A percentile compares a stretch with the other conserved stretches of the same genome.
Evolutionary conservation across 2,329 filamentous ascomycete genomes (phyloP).

Genomic region (Parastagonospora avenae): DNA sequence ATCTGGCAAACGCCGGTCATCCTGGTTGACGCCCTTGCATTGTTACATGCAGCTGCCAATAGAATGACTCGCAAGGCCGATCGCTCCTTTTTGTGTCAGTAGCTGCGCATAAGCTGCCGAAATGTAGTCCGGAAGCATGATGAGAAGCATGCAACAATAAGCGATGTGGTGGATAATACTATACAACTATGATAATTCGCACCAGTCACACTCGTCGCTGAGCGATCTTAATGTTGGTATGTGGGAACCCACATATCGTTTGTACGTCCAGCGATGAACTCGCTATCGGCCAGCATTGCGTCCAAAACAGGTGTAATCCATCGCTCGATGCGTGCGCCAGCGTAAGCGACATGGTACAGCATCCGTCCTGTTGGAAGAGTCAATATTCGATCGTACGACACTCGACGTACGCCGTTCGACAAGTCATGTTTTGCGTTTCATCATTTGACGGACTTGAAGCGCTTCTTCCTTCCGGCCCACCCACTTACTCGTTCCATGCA

Average conservation of each 20-base stretch:
- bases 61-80: neutral
- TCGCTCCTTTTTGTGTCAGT: neutral
- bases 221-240: conserved; percentile 6
- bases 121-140: too few species aligned
- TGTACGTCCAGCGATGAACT: conserved; percentile 15
- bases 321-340: conserved; percentile 11
- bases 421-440: conserved; percentile 13
- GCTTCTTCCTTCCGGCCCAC: conserved; percentile 2
- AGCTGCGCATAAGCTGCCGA: neutral
- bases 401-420: conserved; percentile 9
- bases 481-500: conserved; percentile 6
- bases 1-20: neutral
- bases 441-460: conserved; percentile 7
- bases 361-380: conserved; percentile 9
- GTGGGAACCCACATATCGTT: conserved; percentile 13
- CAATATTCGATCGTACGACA: conserved; percentile 23
- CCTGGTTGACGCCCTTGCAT: neutral
- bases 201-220: neutral
- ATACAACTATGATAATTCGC: neutral
- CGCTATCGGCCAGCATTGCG: conserved; percentile 7
- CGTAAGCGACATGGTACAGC: conserved; percentile 20
- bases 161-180: neutral
- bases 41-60: neutral
- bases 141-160: neutral
- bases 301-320: conserved; percentile 16